Percentiles rank a stretch among this genome's conserved stretches.
These are phyloP conservation scores for Metschnikowia santaceciliae DNA, from an alignment of 805 yeast genomes.

Conservation along the genomic window DNA sequence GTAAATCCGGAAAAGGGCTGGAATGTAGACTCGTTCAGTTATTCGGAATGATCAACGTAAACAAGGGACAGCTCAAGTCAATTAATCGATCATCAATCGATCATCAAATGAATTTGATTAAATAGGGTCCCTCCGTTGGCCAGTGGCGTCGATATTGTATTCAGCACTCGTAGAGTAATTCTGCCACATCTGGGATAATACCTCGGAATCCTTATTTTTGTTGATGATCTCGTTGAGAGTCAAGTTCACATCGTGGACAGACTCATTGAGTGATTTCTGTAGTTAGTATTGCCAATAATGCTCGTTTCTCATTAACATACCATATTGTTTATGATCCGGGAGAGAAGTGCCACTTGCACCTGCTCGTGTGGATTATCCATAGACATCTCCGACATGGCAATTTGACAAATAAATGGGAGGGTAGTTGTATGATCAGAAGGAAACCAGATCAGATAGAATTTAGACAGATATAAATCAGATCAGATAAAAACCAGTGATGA, in stretches of 20 bases:
- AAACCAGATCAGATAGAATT: too few relatives aligned
- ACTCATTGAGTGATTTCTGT: conserved; percentile 68
- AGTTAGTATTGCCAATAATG: conserved; percentile 12
- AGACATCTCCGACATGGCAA: neutral
- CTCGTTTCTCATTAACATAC: conserved; percentile 41
- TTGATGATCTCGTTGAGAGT: conserved; percentile 58
- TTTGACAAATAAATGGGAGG: too few relatives aligned
- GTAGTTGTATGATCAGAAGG: too few relatives aligned
- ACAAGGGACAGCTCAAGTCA: neutral
- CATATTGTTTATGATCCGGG: conserved; percentile 72
- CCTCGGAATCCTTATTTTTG: conserved; percentile 64
- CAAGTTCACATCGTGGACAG: conserved; percentile 60
- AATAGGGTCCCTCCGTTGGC: conserved; percentile 54
- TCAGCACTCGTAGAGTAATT: conserved; percentile 67
- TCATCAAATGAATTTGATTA: neutral
- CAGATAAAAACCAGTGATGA: too few relatives aligned
- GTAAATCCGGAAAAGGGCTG: neutral
- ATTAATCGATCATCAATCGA: neutral
- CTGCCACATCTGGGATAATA: conserved; percentile 75
- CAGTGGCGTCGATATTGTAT: conserved; percentile 65
- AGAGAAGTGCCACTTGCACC: conserved; percentile 68
- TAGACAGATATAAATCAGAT: neutral
- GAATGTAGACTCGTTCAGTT: too few relatives aligned
- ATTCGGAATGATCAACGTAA: too few relatives aligned
- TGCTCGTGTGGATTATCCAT: conserved; percentile 90